Evolutionary conservation across 2,329 filamentous ascomycete genomes (phyloP), one percentile per base, ranked within the genome.

Genomic region (Ophiocordyceps camponoti-rufipedis): DNA sequence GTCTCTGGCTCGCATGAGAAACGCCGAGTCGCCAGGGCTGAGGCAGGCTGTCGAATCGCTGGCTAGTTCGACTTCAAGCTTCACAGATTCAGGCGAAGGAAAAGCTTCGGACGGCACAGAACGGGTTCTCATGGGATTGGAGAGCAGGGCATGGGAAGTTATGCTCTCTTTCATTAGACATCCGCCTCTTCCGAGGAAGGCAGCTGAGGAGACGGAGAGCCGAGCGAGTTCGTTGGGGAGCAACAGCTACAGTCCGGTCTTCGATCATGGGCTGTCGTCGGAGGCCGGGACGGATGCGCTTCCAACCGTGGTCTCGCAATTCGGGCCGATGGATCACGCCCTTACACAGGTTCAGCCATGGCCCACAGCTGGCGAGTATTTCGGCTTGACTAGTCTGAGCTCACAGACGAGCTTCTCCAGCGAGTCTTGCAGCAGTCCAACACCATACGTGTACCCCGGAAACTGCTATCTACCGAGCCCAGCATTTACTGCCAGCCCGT

Each of bases 21-120:
- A 54, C 42, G 58, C 61, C 11, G 58, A 65, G 48, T 63, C 62
- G 6, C 58, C 61, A 3, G 48, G 47, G 19, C 48, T 63, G 14
- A 57, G 59, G 41, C 54, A 56, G 43, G 61, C 59, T 43, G 44
- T 58, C 14, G 39, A 48, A 40, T 35, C 41, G 50, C 35, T 54
- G 1, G 40, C 23, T 8, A 18, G 18, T 10, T 23, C 38, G 12
- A 23, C 18, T 19, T 16, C n/a, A 18, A n/a, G n/a, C 12, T 12
- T n/a, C 6, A 35, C 23, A 23, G 23, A 3, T 3, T 23, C 23
- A 5, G 23, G 23, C 3, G 23, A 23, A 23, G 23, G 23, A 23
- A 3, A 23, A 23, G 23, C 5, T 5, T 23, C 23, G 23, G 23
- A 35, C 9, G 10, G 18, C 12, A 40, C 19, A 13, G 41, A 42